Base-by-base conservation (phyloP, 495 filamentous ascomycete species). In the Penicillium steckii region DNA sequence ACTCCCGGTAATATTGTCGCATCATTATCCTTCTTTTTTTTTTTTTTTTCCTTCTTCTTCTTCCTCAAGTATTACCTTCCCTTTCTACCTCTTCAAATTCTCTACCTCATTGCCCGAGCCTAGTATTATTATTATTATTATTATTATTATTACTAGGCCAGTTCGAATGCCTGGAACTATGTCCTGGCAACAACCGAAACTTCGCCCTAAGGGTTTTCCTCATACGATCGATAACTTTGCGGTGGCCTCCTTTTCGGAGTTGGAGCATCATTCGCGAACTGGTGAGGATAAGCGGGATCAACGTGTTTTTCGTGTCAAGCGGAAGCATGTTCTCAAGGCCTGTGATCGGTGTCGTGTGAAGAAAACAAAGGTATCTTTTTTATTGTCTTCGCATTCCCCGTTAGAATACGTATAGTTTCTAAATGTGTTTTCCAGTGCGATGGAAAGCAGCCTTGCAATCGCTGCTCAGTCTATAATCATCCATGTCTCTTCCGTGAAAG, bases 261-360 rank as follows among this genome's bases (percentile, higher is more conserved):
- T 72, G 24, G 68, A 71, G 17, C 57, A 63, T 44, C 67, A 62
- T 22, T 53, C 67, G 12, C 50, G 61, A 29, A 43, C 62, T 25
- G 55, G 52, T 2, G 70, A 76, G 18, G 73, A 75, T 40, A 77
- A 74, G 53, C 65, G 64, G 9, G 66, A 75, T 33, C 73, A 73
- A 35, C 72, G 72, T 12, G 69, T 77, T 15, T 77, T 76, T 50
- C 72, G 74, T n/a, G 73, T 75, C 40, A 77, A 77, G 52, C 68
- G 74, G 29, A 77, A 77, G 53, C 74, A 77, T 67, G 74, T 77
- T 17, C 50, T 76, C 9, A 77, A 75, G 43, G 74, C 74, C 1
- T 77, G 74, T 48, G 74, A 77, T 65, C 72, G 73, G 8, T 77
- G 74, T 53, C 65, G 74, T 50, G 71, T 77, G 19, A 77, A 77